Base-by-base conservation (phyloP, 2,329 filamentous ascomycete genomes). In the Trichoderma oligosporum region DNA sequence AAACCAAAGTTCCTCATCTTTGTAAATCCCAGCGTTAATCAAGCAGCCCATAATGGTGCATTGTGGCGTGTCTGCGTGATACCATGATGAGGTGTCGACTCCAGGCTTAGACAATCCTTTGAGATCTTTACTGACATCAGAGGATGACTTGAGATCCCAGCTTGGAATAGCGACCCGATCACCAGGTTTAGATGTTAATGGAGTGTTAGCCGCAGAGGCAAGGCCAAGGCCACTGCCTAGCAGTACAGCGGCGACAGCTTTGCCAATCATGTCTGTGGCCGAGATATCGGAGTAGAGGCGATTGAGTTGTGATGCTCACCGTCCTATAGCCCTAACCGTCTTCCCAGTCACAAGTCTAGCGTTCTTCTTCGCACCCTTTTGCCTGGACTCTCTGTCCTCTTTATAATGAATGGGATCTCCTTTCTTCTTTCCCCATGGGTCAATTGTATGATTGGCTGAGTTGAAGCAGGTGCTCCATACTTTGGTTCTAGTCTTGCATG, bases 41-140 rank as follows among this genome's bases (percentile, higher is more conserved):
- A 86, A 70, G 25, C 81, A 81, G 1, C 76, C 79, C 77, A 85
- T 81, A 2, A 85, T 69, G 0, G 83, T 85, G 58, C 75, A 80
- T 12, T 74, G 75, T 0, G 80, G 72, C 3, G 58, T 61, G 5
- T 73, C 66, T 35, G 80, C 70, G 9, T 75, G 75, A 61, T 81
- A 69, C 83, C 83, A 85, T 45, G 72, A 70, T 1, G 75, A 74
- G 0, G 76, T 76, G 61, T 83, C 70, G 5, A 75, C 60, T 0
- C 76, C 76, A 0, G 74, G 66, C 14, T 61, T 62, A 0, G 80
- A 82, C 35, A 81, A 64, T 0, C 61, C 60, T 3, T 65, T 59
- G 11, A 78, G 62, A 53, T 77, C 66, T 11, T 63, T 65, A 1
- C 70, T 67, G 4, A 69, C 67, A 33, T 67, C 61, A 2, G 74